phyloP scores from a whole-genome alignment of 768 basidiomycete species.

The Phlebiopsis gigantea region DNA sequence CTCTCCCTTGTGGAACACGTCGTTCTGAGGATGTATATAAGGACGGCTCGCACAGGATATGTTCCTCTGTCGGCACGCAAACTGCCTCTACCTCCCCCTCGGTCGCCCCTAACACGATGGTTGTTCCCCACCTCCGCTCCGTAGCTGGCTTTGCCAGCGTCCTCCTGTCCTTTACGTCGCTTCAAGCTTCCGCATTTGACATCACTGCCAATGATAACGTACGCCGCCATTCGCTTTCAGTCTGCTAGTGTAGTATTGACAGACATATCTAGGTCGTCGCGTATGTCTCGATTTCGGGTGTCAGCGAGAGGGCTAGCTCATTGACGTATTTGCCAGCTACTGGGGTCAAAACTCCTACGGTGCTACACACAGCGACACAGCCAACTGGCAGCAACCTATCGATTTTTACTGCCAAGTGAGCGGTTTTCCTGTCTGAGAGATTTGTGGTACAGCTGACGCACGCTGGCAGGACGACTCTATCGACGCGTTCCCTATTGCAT shows the following conservation, averaged over 20 bases:
- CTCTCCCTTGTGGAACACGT: background rate
- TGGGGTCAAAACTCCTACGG: constrained; percentile 61
- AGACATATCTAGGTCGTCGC: constrained; percentile 10
- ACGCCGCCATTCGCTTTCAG: constrained; percentile 5
- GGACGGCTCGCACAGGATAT: background rate
- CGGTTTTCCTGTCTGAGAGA: background rate
- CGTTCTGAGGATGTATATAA: background rate
- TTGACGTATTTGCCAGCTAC: constrained; percentile 28
- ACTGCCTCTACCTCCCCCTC: background rate
- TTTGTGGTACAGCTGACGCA: background rate
- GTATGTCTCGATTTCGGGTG: background rate
- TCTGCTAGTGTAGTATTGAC: background rate
- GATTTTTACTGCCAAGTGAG: constrained; percentile 47
- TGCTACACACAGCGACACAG: constrained; percentile 36
- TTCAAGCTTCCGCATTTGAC: constrained; percentile 26
- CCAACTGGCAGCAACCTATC: constrained; percentile 47
- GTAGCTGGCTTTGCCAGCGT: constrained; percentile 3
- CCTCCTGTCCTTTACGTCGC: background rate
- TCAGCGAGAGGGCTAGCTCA: too few species aligned
- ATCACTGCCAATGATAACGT: constrained; percentile 35
- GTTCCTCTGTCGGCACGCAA: background rate
- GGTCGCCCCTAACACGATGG: constrained; percentile 1
- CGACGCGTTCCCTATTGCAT: constrained; percentile 57
- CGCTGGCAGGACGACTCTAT: constrained; percentile 44
- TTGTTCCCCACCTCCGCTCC: constrained; percentile 1